Evolutionary conservation across 2,329 filamentous ascomycete species (phyloP), one percentile per base, ranked within the genome.

Genomic region (Fusarium vanettenii): DNA sequence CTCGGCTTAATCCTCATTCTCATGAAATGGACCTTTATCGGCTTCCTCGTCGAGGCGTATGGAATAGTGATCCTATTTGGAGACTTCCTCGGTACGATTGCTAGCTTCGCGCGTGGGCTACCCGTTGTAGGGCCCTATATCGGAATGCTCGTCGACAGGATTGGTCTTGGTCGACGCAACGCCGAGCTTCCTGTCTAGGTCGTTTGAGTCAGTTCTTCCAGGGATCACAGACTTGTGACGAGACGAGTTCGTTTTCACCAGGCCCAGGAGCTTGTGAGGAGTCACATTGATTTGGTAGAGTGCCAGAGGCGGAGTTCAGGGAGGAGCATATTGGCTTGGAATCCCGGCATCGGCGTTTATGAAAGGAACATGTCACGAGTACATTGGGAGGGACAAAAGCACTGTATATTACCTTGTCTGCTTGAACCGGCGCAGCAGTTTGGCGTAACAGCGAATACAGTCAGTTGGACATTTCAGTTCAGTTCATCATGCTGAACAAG

Each of bases 41-140:
- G 97, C 31, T 99, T 99, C 85, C 80, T 93, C 67, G 90, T 98
- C 77, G 97, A 99, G 85, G 84, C 96, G 5, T 98, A 98, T 84
- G 97, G 97, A 33, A 96, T 99, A 76, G 89, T 97, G 76, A 90
- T 98, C 61, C 86, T 99, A 39, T 99, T 99, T 85, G 97, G 97
- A 39, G 97, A 99, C 84, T 98, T 98, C 85, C 89, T 98, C 69
- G 94, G 95, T 59, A 98, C 96, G 22, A 95, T 98, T 75, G 94
- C 93, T 0, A 91, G 94, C 18, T 98, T 98, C 80, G 94, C 94
- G 43, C 92, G 94, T 66, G 95, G 94, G 71, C 85, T 97, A 13
- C 96, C 97, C 0, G 88, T 98, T 9, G 87, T 98, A 7, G 96
- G 96, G 5, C 94, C 95, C 6, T 97, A 95, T 79, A 93, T 98